Conservation (phyloP, 176 grass and related monocot genomes). For the Musa schizocarpa region DNA sequence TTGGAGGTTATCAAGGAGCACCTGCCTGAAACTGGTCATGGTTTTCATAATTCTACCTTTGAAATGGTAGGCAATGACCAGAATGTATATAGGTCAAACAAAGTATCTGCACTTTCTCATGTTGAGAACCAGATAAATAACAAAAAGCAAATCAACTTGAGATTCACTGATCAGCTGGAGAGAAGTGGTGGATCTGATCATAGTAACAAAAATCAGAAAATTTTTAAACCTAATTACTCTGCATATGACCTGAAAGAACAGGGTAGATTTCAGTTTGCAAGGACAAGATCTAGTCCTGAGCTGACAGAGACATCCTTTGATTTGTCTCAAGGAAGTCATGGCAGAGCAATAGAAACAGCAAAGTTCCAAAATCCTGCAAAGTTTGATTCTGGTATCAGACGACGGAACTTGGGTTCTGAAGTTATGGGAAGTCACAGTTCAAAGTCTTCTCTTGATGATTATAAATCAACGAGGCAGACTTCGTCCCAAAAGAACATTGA, state of each 20-base stretch:
- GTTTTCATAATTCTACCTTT: constrained; percentile 25
- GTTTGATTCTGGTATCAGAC: constrained; percentile 47
- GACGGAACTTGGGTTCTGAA: constrained; percentile 33
- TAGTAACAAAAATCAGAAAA: constrained; percentile 46
- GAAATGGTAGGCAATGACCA: constrained; percentile 27
- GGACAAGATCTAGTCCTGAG: constrained; percentile 80
- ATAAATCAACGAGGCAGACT: constrained; percentile 35
- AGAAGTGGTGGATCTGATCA: constrained; percentile 47
- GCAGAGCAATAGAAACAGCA: constrained; percentile 33
- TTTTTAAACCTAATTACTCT: constrained; percentile 28
- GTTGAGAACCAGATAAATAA: constrained; percentile 34
- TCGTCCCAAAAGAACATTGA: constrained; percentile 43
- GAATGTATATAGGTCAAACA: constrained; percentile 22
- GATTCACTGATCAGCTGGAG: constrained; percentile 48
- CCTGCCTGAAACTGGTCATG: constrained; percentile 33
- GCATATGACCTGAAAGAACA: constrained; percentile 35
- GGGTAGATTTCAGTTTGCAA: constrained; percentile 54
- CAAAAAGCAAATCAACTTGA: constrained; percentile 29
- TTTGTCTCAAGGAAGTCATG: constrained; percentile 34
- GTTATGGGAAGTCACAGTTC: constrained; percentile 37
- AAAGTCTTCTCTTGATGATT: constrained; percentile 59
- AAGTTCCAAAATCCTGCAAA: constrained; percentile 24
- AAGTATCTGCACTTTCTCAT: constrained; percentile 30
- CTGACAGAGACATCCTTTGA: constrained; percentile 59
- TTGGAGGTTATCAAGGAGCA: constrained; percentile 28